Evolutionary conservation across 352 stramenopile species (phyloP), one percentile per base, ranked within the genome.

Genomic region (Phytophthora parvispora): DNA sequence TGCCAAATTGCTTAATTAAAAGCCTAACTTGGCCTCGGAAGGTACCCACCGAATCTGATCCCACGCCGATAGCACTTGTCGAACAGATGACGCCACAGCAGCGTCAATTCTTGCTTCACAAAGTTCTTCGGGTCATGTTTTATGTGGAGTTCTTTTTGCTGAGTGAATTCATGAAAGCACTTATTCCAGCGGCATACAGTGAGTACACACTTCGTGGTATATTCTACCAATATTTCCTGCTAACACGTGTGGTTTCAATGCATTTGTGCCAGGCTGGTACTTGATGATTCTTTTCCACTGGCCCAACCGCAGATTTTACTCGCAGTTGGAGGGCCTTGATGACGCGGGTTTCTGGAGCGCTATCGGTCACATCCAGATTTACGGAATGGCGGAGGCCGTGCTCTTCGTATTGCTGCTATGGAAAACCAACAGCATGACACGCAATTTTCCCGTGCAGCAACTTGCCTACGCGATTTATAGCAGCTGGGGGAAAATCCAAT

Each of bases 71-170:
- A 16, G 20, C 42, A 16, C 42, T 49, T 9, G 42, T 59, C 25
- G 54, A 64, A 4, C 28, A 47, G 8, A 59, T 64, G 24, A 51
- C 51, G 9, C 7, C 36, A 38, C 49, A 29, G 6, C 63, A 74
- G 18, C 58, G 64, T 0, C 36, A 47, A 13, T 3, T 63, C 9
- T 52, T 78, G 1, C 36, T 73, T 12, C 59, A 60, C 32, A 67
- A 64, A 31, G 32, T 60, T 48, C 74, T 81, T 4, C 51, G 69
- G 24, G 57, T 79, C 18, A 47, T 84, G 31, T 74, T 73, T 52
- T 47, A 77, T 18, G 72, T 49, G 7, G 73, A 84, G 32, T 81
- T 80, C 42, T 32, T 80, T 3, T 31, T 78, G 12, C 49, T 81
- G 6, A 62, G 69, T 20, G 60, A 81, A 36, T 77, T 72, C 28